Base-by-base conservation (phyloP, 805 yeast species). In the Candida tammaniensis region DNA sequence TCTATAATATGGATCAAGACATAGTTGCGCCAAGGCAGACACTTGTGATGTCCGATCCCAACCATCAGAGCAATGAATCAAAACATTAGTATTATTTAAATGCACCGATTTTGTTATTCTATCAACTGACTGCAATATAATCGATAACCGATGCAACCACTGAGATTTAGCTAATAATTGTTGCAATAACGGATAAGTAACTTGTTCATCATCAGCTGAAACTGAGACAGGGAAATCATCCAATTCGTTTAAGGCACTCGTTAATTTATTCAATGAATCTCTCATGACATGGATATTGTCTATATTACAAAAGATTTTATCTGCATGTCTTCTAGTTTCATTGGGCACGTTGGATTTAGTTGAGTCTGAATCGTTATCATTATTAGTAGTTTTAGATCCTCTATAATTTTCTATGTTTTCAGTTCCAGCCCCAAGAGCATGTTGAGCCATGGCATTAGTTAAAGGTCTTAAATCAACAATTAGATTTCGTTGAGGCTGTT, bases 11-110 rank as follows among this genome's bases (percentile, higher is more conserved):
- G 98, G 97, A 55, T 93, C 98, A 7, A 89, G 65, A 51, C 96
- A 86, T 4, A 93, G 60, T 58, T 91, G 91, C 16, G 89, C 76
- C 41, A 93, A 62, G 2, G 96, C 82, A 5, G 88, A 73, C 1
- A 89, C 76, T 54, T 93, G 98, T 0, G 97, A 78, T 0, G 98
- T 93, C 38, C 98, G 68, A 54, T 93, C 98, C 98, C 98, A 93
- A 1, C 98, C 98, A 63, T 93, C 98, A 1, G 97, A 87, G 55
- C 98, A 93, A 62, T 93, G 98, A 5, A 93, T 74, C 7, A 93
- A 54, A 4, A 91, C 72, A 55, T 91, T 94, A 13, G 93, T 83
- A 42, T 80, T 78, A 56, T 87, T 86, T 47, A 82, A 76, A 35
- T 86, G 85, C 15, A 93, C 72, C n/a, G 91, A 83, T 51, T 86